phyloP scores from a whole-genome alignment of 1,139 yeast genomes.

The Zygotorulaspora mrakii region DNA sequence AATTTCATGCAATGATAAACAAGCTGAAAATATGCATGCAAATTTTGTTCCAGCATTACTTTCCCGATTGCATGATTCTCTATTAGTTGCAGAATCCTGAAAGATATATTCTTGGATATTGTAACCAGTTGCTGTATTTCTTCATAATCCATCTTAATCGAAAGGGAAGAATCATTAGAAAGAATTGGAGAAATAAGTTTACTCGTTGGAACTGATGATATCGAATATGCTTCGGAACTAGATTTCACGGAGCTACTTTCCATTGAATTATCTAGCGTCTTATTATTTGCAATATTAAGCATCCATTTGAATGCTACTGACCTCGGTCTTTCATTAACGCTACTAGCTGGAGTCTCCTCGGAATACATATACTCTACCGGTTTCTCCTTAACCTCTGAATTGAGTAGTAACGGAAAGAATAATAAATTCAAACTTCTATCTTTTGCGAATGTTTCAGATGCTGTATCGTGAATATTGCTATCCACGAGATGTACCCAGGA shows the following conservation, averaged over 20 bases:
- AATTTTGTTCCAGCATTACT: constrained; percentile 13
- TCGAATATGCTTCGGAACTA: constrained; percentile 7
- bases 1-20: constrained; percentile 5
- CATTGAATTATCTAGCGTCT: constrained; percentile 7
- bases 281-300: constrained; percentile 8
- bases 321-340: constrained; percentile 7
- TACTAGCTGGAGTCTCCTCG: constrained; percentile 5
- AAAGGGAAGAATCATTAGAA: constrained; percentile 20
- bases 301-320: constrained; percentile 14
- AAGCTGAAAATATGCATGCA: constrained; percentile 8
- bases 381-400: constrained; percentile 10
- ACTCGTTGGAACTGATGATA: constrained; percentile 7
- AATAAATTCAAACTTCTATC: constrained; percentile 15
- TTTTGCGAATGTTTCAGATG: constrained; percentile 9
- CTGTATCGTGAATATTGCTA: constrained; percentile 1
- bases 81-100: constrained; percentile 17
- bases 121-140: constrained; percentile 11
- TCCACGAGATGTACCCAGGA: constrained; percentile 11
- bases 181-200: not conserved
- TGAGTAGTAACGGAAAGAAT: constrained; percentile 16
- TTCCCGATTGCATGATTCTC: constrained; percentile 25
- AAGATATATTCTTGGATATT: constrained; percentile 16
- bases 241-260: constrained; percentile 5
- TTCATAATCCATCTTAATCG: constrained; percentile 6
- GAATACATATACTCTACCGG: not conserved